These are phyloP conservation scores for Hordeum marinum DNA, from an alignment of 176 grass and related monocot species.

Conservation along the genomic window DNA sequence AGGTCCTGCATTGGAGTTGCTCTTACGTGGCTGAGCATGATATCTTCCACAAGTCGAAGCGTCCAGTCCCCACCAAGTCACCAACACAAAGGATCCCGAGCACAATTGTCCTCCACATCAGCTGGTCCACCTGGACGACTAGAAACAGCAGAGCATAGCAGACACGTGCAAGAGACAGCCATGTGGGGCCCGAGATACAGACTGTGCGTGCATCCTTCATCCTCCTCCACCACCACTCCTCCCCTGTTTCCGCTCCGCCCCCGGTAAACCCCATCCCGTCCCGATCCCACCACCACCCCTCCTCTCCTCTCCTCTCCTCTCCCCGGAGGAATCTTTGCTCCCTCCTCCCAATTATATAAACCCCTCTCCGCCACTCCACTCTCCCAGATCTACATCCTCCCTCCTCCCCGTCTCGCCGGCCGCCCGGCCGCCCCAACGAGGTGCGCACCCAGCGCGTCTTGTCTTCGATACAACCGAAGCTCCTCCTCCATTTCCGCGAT, in stretches of 20 bases:
- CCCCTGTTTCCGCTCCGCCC: constrained; percentile 11
- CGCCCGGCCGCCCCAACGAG: neutral
- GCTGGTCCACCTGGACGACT: neutral
- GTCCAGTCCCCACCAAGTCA: too few relatives aligned
- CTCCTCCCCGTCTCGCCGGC: neutral
- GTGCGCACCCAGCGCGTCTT: neutral
- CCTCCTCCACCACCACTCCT: neutral
- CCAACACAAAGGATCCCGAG: neutral
- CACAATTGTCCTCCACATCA: neutral
- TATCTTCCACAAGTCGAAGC: neutral
- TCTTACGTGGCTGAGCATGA: too few relatives aligned
- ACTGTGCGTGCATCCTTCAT: neutral
- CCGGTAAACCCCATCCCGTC: neutral
- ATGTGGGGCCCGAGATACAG: neutral
- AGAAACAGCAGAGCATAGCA: neutral
- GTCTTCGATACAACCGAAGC: constrained; percentile 18
- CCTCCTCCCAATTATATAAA: neutral
- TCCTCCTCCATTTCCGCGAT: neutral
- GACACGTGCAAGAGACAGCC: neutral
- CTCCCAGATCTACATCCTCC: neutral
- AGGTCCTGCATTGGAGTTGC: too few relatives aligned
- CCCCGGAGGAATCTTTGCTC: neutral
- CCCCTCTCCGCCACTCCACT: neutral
- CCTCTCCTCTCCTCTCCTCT: neutral
- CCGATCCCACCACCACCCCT: neutral